phyloP scores from a whole-genome alignment of 2,329 filamentous ascomycete species.

The Onygena corvina region DNA sequence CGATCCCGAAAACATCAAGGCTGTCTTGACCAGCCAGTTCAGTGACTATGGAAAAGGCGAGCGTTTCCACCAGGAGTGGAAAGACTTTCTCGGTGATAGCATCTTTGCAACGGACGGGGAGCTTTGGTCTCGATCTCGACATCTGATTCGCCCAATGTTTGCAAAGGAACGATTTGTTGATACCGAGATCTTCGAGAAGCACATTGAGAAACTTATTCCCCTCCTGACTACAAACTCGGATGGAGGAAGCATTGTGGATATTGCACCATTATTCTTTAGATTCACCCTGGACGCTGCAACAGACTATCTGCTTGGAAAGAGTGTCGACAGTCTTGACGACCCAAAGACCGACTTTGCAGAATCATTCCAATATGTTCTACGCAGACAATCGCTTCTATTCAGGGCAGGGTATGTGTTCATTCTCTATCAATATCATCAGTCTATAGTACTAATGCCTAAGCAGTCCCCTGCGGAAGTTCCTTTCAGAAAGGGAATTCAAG shows the following conservation, averaged over 20 bases:
- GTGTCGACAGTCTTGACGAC: slow-evolving; percentile 51
- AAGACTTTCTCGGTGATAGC: slow-evolving; percentile 69
- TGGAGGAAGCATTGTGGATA: slow-evolving; percentile 46
- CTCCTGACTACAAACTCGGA: slow-evolving; percentile 40
- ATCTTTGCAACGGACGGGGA: slow-evolving; percentile 73
- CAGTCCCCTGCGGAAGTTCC: slow-evolving; percentile 48
- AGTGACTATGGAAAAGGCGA: slow-evolving; percentile 70
- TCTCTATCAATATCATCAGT: neutral
- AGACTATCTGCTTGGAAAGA: slow-evolving; percentile 69
- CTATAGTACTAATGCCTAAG: neutral
- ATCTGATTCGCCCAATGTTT: slow-evolving; percentile 78
- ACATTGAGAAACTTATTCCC: slow-evolving; percentile 59
- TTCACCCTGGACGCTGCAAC: slow-evolving; percentile 76
- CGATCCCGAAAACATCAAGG: slow-evolving; percentile 84
- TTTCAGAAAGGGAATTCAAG: slow-evolving; percentile 56
- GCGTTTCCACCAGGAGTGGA: slow-evolving; percentile 61
- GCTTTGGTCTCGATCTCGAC: slow-evolving; percentile 68
- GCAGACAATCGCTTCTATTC: slow-evolving; percentile 55
- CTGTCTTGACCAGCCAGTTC: slow-evolving; percentile 79
- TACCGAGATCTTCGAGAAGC: slow-evolving; percentile 67
- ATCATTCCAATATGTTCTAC: slow-evolving; percentile 69
- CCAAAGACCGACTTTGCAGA: slow-evolving; percentile 62
- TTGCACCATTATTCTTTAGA: slow-evolving; percentile 67
- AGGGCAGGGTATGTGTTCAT: slow-evolving; percentile 43
- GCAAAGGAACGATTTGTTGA: slow-evolving; percentile 74